These are phyloP conservation scores for Kalmanozyma brasiliensis DNA, from an alignment of 1,284 basidiomycete species.

Conservation along the genomic window DNA sequence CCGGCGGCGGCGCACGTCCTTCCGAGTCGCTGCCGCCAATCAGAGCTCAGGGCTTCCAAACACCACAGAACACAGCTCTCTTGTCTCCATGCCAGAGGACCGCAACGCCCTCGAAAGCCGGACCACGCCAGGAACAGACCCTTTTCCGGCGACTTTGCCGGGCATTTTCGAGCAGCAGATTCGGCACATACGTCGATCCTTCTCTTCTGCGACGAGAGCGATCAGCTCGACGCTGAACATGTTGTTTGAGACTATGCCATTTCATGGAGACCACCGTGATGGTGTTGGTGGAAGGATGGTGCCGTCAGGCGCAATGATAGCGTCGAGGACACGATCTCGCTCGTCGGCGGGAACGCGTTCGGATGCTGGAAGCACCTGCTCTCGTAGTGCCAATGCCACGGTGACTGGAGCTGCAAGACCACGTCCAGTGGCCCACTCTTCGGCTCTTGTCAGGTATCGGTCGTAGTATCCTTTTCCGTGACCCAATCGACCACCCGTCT, in stretches of 20 bases:
- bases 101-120: conserved; percentile 14
- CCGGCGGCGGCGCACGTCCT: conserved; percentile 14
- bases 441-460: conserved; percentile 61
- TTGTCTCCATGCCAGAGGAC: no score
- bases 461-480: conserved; percentile 70
- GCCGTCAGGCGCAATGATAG: conserved; percentile 59
- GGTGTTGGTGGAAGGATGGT: conserved; percentile 31
- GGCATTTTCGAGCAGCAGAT: no score
- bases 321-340: conserved; percentile 63
- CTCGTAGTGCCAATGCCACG: conserved; percentile 65
- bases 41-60: not conserved
- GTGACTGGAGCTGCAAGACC: conserved; percentile 35
- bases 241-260: conserved; percentile 2
- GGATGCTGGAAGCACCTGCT: conserved; percentile 59
- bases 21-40: conserved; percentile 9
- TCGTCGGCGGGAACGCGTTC: conserved; percentile 64
- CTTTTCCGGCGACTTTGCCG: conserved; percentile 18
- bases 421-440: conserved; percentile 39
- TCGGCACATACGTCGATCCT: no score
- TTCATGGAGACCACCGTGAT: conserved; percentile 30
- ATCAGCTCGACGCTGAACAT: no score
- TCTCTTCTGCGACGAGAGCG: no score
- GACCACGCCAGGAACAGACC: conserved; percentile 2
- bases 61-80: no score
- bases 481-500: conserved; percentile 65